Conservation (phyloP, 805 yeast genomes). For the Yamadazyma olivae region DNA sequence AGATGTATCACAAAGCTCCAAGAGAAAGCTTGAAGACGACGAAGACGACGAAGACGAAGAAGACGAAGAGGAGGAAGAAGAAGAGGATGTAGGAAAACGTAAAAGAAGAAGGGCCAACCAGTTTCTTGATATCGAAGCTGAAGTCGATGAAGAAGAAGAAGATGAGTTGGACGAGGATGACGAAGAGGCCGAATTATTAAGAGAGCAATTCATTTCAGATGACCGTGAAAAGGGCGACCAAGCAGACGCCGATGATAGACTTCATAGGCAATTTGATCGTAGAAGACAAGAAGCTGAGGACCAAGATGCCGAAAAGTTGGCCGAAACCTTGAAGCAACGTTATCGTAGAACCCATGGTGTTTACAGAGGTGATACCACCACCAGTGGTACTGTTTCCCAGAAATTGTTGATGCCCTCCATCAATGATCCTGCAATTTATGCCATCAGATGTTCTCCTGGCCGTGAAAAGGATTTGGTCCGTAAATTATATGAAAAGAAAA, state of each 20-base stretch:
- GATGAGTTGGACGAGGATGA: constrained; percentile 87
- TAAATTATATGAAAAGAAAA: constrained; percentile 77
- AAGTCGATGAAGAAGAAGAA: constrained; percentile 96
- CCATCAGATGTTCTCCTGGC: constrained; percentile 89
- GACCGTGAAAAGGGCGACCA: constrained; percentile 54
- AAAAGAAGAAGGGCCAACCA: constrained; percentile 62
- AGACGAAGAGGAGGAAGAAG: constrained; percentile 50
- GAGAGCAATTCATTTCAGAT: constrained; percentile 78
- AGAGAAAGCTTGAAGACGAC: too few relatives aligned
- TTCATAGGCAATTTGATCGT: constrained; percentile 89
- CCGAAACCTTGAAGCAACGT: constrained; percentile 86
- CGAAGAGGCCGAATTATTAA: constrained; percentile 81
- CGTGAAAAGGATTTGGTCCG: constrained; percentile 88
- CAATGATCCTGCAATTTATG: constrained; percentile 95
- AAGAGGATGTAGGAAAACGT: constrained; percentile 50
- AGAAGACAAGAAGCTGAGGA: constrained; percentile 83
- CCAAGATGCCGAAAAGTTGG: constrained; percentile 91
- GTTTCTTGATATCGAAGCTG: constrained; percentile 98
- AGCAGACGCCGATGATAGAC: constrained; percentile 59
- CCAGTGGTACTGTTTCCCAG: constrained; percentile 71
- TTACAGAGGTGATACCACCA: constrained; percentile 79
- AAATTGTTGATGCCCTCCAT: constrained; percentile 91
- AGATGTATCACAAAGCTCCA: too few relatives aligned
- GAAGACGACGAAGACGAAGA: constrained; percentile 48
- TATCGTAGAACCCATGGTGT: constrained; percentile 85